These are phyloP conservation scores for Cryptococcus sp. DNA, from an alignment of 1,284 basidiomycete genomes.

Conservation along the genomic window DNA sequence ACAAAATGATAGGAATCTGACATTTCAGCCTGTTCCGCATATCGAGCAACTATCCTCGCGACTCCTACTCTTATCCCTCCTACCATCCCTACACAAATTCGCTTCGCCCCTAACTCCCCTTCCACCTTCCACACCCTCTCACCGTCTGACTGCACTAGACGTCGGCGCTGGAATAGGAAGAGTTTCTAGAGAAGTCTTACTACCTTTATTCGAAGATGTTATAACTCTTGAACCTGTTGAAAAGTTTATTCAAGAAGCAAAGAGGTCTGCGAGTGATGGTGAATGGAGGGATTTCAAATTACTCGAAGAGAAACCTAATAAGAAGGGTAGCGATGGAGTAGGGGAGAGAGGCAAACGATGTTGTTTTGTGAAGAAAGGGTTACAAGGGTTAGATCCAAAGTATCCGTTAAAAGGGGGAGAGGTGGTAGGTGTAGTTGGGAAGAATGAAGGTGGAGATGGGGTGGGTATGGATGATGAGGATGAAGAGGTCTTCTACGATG, in stretches of 20 bases:
- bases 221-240: constrained; percentile 81
- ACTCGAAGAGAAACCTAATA: constrained; percentile 11
- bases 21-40: constrained; percentile 67
- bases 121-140: constrained; percentile 21
- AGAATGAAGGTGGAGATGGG: constrained; percentile 23
- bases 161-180: constrained; percentile 84
- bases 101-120: constrained; percentile 57
- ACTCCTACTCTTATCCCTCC: constrained; percentile 71
- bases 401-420: constrained; percentile 46
- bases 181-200: constrained; percentile 76
- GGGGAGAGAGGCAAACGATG: constrained; percentile 60
- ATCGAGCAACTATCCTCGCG: constrained; percentile 83
- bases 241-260: constrained; percentile 68
- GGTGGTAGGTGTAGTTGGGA: constrained; percentile 36
- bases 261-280: constrained; percentile 49
- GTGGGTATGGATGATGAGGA: constrained; percentile 25
- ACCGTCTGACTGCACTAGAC: constrained; percentile 70
- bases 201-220: constrained; percentile 77
- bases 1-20: background rate
- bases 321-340: constrained; percentile 16
- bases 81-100: constrained; percentile 71
- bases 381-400: constrained; percentile 71
- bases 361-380: constrained; percentile 68
- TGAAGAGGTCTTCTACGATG: constrained; percentile 37
- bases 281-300: constrained; percentile 61